Percentiles rank a stretch among this genome's conserved stretches.
These are phyloP conservation scores for Sindora glabra DNA, from an alignment of 306 rosid genomes.

Conservation along the genomic window DNA sequence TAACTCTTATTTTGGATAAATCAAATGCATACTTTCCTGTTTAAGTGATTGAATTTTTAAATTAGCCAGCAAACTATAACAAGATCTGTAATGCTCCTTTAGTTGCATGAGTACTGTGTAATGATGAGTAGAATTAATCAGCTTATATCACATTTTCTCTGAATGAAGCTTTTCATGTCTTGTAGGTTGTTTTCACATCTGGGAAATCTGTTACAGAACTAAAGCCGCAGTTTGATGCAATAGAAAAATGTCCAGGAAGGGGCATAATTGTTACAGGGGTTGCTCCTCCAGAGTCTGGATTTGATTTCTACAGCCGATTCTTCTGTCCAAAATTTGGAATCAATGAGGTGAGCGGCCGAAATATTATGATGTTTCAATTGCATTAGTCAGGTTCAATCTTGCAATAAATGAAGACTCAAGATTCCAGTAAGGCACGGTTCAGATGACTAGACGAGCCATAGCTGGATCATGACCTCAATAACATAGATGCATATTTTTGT, in stretches of 20 bases:
- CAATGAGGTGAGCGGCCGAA: constrained; percentile 47
- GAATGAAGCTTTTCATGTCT: constrained; percentile 1
- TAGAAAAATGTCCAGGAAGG: constrained; percentile 44
- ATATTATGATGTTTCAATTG: background rate
- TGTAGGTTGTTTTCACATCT: constrained; percentile 54
- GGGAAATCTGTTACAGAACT: constrained; percentile 38
- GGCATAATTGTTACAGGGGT: constrained; percentile 55
- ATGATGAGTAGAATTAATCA: background rate
- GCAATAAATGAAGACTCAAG: background rate
- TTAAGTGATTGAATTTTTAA: no score
- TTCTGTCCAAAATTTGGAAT: constrained; percentile 57
- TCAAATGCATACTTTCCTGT: background rate
- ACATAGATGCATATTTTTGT: background rate
- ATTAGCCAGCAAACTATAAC: no score
- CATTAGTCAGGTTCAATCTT: background rate
- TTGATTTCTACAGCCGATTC: constrained; percentile 58
- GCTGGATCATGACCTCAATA: background rate
- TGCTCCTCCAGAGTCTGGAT: constrained; percentile 52
- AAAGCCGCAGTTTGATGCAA: constrained; percentile 43
- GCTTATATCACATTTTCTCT: background rate
- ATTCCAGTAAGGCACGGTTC: background rate
- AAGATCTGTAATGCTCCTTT: no score
- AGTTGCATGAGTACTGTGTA: no score
- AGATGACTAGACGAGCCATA: no score
- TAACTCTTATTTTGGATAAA: no score